Conservation (phyloP, 2,329 filamentous ascomycete genomes). For the Beauveria caledonica region DNA sequence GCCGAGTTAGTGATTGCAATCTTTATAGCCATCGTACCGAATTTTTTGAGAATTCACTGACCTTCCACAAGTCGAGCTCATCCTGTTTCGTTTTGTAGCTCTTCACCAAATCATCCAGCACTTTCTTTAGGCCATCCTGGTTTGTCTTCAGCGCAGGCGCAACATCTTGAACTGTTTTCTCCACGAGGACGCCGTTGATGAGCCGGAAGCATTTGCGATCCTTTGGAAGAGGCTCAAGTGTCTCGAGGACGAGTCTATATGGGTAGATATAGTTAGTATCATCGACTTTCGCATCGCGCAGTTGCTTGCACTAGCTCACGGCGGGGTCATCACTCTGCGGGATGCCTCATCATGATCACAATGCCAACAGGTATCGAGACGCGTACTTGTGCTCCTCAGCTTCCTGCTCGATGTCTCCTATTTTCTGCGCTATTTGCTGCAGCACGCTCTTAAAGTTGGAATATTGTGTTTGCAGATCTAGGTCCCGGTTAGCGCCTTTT, state of each 20-base stretch:
- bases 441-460: conserved; percentile 69
- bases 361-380: not conserved
- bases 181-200: conserved; percentile 93
- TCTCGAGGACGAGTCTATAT: conserved; percentile 83
- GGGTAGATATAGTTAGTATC: conserved; percentile 11
- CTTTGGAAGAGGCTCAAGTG: conserved; percentile 68
- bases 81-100: conserved; percentile 93
- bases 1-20: conserved; percentile 13
- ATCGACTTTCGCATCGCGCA: no score
- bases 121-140: conserved; percentile 86
- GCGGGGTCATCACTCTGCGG: not conserved
- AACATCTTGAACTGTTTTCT: conserved; percentile 89
- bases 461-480: conserved; percentile 75
- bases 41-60: conserved; percentile 25
- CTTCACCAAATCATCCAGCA: conserved; percentile 89
- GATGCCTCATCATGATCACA: not conserved
- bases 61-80: conserved; percentile 98
- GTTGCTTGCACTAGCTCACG: not conserved
- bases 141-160: conserved; percentile 88
- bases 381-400: conserved; percentile 95
- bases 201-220: conserved; percentile 97
- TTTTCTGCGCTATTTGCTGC: conserved; percentile 90
- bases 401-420: conserved; percentile 95
- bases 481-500: conserved; percentile 4
- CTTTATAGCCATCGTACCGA: not conserved